These are phyloP conservation scores for Trametes polyzona DNA, from an alignment of 1,284 basidiomycete species.

Conservation along the genomic window DNA sequence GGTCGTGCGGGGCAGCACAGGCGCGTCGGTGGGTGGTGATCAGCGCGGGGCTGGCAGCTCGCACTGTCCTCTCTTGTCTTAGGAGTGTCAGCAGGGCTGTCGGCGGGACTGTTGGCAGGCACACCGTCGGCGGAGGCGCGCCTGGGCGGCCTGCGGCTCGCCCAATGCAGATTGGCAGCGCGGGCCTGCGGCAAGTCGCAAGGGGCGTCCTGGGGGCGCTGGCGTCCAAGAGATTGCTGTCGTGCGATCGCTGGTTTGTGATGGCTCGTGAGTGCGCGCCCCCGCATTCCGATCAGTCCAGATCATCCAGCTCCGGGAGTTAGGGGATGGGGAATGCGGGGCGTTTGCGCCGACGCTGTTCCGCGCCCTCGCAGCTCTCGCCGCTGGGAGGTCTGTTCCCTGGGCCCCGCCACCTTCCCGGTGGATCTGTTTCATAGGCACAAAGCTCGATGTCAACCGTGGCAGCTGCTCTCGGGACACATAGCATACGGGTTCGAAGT, in stretches of 20 bases:
- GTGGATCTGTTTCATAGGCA: background rate
- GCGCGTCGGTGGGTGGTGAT: background rate
- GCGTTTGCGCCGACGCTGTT: slow-evolving; percentile 2
- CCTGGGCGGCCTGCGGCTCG: background rate
- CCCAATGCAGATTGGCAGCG: background rate
- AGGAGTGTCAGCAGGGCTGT: background rate
- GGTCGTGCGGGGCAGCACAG: background rate
- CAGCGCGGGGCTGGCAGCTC: background rate
- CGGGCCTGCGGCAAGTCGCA: background rate
- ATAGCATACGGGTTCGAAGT: too few species aligned
- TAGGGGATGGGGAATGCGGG: background rate
- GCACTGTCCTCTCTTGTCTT: background rate
- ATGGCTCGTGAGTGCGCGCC: background rate
- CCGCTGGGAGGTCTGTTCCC: background rate
- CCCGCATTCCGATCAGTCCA: background rate
- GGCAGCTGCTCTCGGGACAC: too few species aligned
- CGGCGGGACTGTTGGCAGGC: background rate
- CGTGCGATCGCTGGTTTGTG: slow-evolving; percentile 6
- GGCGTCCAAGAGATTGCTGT: background rate
- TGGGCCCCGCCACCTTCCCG: too few species aligned
- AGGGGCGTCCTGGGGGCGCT: background rate
- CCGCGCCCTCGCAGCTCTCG: background rate
- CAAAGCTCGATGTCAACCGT: too few species aligned
- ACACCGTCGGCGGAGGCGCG: background rate
- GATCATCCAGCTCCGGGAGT: background rate